These are phyloP conservation scores for Postia placenta DNA, from an alignment of 768 basidiomycete species.

Conservation along the genomic window DNA sequence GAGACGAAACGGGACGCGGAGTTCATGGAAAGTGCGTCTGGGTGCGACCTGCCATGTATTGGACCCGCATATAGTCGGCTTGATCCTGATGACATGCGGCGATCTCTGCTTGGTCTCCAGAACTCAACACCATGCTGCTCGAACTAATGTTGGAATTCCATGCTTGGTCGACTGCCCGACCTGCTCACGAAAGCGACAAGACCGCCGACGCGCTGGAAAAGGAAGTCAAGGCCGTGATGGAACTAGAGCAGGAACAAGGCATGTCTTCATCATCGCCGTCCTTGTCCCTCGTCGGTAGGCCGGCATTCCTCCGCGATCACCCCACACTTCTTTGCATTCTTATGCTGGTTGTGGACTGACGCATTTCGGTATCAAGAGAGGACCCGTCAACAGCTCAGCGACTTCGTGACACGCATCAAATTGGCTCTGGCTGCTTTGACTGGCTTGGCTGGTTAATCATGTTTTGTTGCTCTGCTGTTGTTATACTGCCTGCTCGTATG, in stretches of 20 bases:
- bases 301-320: constrained; percentile 7
- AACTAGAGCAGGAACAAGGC: constrained; percentile 31
- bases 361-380: constrained; percentile 18
- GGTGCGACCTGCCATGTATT: constrained; percentile 4
- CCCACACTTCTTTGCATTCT: neutral
- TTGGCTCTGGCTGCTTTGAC: constrained; percentile 28
- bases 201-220: constrained; percentile 23
- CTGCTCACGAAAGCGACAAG: constrained; percentile 24
- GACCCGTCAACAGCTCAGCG: constrained; percentile 24
- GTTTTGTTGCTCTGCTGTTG: too few species aligned
- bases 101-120: constrained; percentile 15
- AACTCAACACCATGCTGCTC: constrained; percentile 27
- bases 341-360: constrained; percentile 2
- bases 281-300: constrained; percentile 22
- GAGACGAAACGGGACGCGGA: constrained; percentile 28
- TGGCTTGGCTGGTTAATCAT: constrained; percentile 9
- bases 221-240: constrained; percentile 22
- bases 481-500: too few species aligned
- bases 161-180: constrained; percentile 32
- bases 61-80: neutral
- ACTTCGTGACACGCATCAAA: constrained; percentile 29
- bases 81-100: neutral
- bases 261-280: constrained; percentile 17
- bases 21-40: constrained; percentile 30
- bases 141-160: constrained; percentile 29